A percentile compares a stretch with the other conserved stretches of the same genome.
phyloP scores from a whole-genome alignment of 2,329 filamentous ascomycete species.

The Cladosporium sp. region DNA sequence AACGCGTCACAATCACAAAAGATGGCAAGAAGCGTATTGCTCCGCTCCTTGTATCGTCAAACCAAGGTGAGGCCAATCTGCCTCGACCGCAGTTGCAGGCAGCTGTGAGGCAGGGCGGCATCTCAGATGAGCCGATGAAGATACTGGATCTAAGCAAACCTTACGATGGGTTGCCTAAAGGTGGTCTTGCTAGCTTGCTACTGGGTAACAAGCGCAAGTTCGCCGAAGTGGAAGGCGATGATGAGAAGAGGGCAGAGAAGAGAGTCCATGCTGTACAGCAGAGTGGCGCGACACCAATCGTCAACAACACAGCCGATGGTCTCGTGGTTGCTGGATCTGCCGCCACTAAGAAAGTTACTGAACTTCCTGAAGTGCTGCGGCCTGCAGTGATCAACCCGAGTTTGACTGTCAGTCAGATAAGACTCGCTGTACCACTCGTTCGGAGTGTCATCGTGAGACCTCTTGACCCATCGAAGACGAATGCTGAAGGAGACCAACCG shows the following conservation, averaged over 20 bases:
- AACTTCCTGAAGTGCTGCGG: constrained; percentile 78
- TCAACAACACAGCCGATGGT: constrained; percentile 75
- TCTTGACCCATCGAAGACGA: constrained; percentile 64
- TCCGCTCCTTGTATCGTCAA: constrained; percentile 86
- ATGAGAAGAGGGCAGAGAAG: constrained; percentile 65
- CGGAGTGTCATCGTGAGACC: constrained; percentile 79
- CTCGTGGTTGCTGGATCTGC: constrained; percentile 72
- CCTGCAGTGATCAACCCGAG: constrained; percentile 84
- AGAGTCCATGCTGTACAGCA: constrained; percentile 60
- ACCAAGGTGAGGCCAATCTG: constrained; percentile 80
- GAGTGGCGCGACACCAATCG: constrained; percentile 67
- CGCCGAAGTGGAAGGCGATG: constrained; percentile 70
- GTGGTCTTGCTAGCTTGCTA: constrained; percentile 80
- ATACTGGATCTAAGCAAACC: constrained; percentile 90
- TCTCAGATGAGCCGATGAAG: constrained; percentile 47
- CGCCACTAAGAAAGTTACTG: constrained; percentile 41
- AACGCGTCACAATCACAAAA: constrained; percentile 90
- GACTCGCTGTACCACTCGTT: constrained; percentile 84
- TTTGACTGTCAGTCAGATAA: constrained; percentile 76
- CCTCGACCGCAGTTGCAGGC: constrained; percentile 87
- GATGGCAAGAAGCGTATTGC: constrained; percentile 96
- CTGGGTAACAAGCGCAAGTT: constrained; percentile 92
- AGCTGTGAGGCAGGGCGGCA: constrained; percentile 61
- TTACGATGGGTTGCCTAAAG: constrained; percentile 87
- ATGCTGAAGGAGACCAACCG: constrained; percentile 46